phyloP scores from a whole-genome alignment of 768 basidiomycete genomes.

The Phanerochaete sordida region DNA sequence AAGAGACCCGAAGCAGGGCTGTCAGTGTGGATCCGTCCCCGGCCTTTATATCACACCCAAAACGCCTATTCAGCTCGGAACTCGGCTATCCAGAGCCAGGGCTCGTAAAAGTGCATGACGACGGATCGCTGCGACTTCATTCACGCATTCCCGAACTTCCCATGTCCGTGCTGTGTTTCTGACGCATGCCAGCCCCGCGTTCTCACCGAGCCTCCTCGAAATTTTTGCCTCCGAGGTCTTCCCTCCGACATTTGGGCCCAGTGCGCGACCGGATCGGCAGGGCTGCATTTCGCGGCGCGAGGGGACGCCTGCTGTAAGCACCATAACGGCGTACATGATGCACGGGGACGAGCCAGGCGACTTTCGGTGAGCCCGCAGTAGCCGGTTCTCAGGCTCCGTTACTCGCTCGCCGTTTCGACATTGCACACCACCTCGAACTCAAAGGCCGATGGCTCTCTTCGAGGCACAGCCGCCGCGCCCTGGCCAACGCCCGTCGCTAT shows the following conservation, averaged over 20 bases:
- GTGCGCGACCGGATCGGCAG: not conserved
- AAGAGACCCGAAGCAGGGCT: too few relatives aligned
- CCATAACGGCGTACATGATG: not conserved
- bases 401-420: not conserved
- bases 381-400: not conserved
- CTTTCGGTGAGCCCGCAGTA: not conserved
- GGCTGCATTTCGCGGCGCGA: not conserved
- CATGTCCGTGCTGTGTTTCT: not conserved
- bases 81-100: not conserved
- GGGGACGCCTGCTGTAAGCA: not conserved
- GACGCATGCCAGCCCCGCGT: not conserved
- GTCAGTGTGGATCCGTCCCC: too few relatives aligned
- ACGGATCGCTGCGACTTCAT: not conserved
- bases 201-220: not conserved
- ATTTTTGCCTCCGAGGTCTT: not conserved
- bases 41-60: not conserved
- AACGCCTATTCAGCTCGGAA: not conserved
- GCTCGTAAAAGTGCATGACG: not conserved
- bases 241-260: not conserved
- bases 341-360: not conserved
- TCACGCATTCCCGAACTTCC: not conserved
- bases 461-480: constrained; percentile 3
- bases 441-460: not conserved
- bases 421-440: not conserved
- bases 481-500: constrained; percentile 2